Base-by-base conservation (phyloP, 176 grass and related monocot genomes). In the Eragrostis nindensis region DNA sequence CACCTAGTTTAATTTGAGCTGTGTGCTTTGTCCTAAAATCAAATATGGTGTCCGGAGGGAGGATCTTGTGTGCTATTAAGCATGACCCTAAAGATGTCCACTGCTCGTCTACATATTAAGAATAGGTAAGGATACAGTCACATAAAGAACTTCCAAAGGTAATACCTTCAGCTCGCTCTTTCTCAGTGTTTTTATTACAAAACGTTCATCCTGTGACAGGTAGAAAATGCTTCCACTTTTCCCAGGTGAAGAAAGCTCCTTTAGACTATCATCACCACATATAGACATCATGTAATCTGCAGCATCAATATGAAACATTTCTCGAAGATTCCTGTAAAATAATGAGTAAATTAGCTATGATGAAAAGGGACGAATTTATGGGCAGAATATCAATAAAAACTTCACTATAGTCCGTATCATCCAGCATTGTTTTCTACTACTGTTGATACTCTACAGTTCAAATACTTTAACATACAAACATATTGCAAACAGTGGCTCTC, bases 201-300 rank as follows among this genome's bases (percentile, higher is more conserved):
- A 98, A 78, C 96, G 84, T 80, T 98, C 96, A 72, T 98, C 96
- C 78, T 98, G 92, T 39, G 96, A 98, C 73, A 95, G 88, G 86
- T 98, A 98, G 64, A 95, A 98, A 88, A 98, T 98, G 71, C 92
- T 95, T 53, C 96, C 96, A 89, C 96, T 98, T 91, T 98, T 98
- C 44, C 96, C 96, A 5, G 96, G 96, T 77, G 96, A 98, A 89
- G 96, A 98, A 85, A 95, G 88, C 88, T 98, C 90, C 75, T 98
- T 98, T 67, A 98, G 85, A 75, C 90, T 90, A 89, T 98, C 90
- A 76, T 89, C 96, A 6, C 96, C 96, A 57, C 96, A 98, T 86
- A 98, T 88, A 21, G 96, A 98, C 96, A 98, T 98, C 96, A 98
- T 98, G 83, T 98, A 98, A 85, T 98, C 92, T 72, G 96, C 96